These are phyloP conservation scores for Tephrocybe sp. DNA, from an alignment of 768 basidiomycete genomes.

Conservation along the genomic window DNA sequence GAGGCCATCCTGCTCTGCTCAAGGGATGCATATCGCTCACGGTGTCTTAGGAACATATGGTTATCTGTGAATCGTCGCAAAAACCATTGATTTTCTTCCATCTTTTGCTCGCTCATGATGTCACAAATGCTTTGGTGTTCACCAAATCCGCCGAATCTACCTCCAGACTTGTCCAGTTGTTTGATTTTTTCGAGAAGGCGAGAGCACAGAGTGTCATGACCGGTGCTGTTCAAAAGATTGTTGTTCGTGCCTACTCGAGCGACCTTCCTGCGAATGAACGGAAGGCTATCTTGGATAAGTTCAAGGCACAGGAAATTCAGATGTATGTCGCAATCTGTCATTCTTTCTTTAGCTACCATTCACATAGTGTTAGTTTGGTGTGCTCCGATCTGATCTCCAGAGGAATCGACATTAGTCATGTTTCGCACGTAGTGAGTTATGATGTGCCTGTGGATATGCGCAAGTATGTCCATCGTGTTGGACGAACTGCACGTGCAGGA, in stretches of 20 bases:
- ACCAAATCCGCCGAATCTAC: constrained; percentile 97
- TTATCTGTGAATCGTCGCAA: constrained; percentile 71
- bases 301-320: constrained; percentile 78
- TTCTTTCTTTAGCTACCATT: constrained; percentile 3
- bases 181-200: constrained; percentile 77
- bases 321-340: constrained; percentile 52
- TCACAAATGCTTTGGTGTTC: constrained; percentile 83
- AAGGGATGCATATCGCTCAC: neutral
- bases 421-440: constrained; percentile 92
- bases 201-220: constrained; percentile 16
- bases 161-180: constrained; percentile 73
- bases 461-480: constrained; percentile 97
- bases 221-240: constrained; percentile 27
- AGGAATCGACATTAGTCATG: constrained; percentile 92
- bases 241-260: constrained; percentile 80
- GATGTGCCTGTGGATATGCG: constrained; percentile 97
- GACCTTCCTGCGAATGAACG: constrained; percentile 77
- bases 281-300: constrained; percentile 74
- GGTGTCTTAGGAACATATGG: constrained; percentile 86
- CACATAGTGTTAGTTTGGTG: constrained; percentile 62
- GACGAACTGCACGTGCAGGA: constrained; percentile 94
- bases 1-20: constrained; percentile 19
- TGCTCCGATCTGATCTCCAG: constrained; percentile 96
- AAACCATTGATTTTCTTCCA: constrained; percentile 92
- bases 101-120: constrained; percentile 62